Percentiles rank a stretch among this genome's conserved stretches.
Evolutionary conservation across 2,329 filamentous ascomycete genomes (phyloP).

Genomic region (Aphanocladium album): DNA sequence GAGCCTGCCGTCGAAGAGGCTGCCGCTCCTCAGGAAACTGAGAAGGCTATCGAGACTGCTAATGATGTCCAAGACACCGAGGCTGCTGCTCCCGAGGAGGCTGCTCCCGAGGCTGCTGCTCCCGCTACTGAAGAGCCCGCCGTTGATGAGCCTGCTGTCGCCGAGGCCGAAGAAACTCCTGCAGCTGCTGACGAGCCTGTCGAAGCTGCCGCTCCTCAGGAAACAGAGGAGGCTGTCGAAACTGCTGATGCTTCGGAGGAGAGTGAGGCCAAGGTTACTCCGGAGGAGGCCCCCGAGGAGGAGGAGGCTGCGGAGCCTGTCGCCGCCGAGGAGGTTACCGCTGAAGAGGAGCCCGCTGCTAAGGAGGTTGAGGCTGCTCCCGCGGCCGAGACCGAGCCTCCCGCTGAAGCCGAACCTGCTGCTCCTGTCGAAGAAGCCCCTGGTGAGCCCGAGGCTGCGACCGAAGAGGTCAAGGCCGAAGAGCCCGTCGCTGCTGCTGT

Average conservation of each 20-base stretch:
- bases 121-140: neutral
- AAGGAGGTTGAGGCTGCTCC: neutral
- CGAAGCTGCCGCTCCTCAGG: neutral
- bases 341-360: neutral
- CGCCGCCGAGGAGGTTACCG: neutral
- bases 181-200: neutral
- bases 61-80: no score
- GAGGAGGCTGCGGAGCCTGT: neutral
- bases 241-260: neutral
- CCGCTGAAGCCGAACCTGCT: neutral
- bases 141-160: neutral
- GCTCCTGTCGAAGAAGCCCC: constrained; percentile 1
- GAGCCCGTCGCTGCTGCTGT: neutral
- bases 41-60: no score
- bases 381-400: neutral
- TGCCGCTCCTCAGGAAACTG: no score
- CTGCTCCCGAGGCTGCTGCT: neutral
- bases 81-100: neutral
- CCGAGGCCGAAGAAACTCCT: neutral
- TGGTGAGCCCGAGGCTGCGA: neutral
- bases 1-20: no score
- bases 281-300: neutral
- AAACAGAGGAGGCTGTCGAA: neutral
- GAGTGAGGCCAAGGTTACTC: neutral
- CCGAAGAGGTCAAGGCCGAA: neutral